Conservation (phyloP, 2,329 filamentous ascomycete genomes). For the Sarocladium brachiariae region DNA sequence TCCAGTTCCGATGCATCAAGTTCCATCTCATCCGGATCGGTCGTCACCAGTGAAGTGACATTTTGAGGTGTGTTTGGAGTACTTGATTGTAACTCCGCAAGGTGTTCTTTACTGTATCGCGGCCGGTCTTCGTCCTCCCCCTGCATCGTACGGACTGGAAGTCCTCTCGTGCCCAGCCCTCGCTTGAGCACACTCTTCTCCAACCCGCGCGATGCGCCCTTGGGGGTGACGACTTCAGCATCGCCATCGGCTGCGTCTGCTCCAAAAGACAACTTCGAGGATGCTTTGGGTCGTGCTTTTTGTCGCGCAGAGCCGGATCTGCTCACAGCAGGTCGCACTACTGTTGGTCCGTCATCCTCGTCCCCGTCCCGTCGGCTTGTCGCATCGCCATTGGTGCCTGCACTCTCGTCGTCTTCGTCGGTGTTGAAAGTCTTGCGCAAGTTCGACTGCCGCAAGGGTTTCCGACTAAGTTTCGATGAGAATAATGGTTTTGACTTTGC, state of each 20-base stretch:
- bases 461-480: slow-evolving; percentile 37
- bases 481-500: slow-evolving; percentile 33
- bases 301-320: slow-evolving; percentile 46
- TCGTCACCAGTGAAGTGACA: slow-evolving; percentile 36
- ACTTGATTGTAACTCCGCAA: slow-evolving; percentile 77
- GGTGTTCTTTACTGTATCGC: slow-evolving; percentile 77
- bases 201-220: slow-evolving; percentile 59
- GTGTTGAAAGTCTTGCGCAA: slow-evolving; percentile 50
- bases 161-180: slow-evolving; percentile 35
- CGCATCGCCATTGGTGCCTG: slow-evolving; percentile 14
- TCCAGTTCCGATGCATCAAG: slow-evolving; percentile 55
- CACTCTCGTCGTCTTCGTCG: slow-evolving; percentile 28
- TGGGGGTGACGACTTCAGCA: slow-evolving; percentile 30
- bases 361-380: slow-evolving; percentile 31
- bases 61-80: slow-evolving; percentile 77
- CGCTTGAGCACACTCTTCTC: slow-evolving; percentile 61
- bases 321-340: slow-evolving; percentile 37
- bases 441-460: slow-evolving; percentile 51
- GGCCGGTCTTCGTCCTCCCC: slow-evolving; percentile 64
- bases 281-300: slow-evolving; percentile 56
- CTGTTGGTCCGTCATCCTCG: slow-evolving; percentile 37
- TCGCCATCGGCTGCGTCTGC: slow-evolving; percentile 46
- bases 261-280: slow-evolving; percentile 70
- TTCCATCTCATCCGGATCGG: slow-evolving; percentile 45
- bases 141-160: slow-evolving; percentile 52